These are phyloP conservation scores for Saccharomyces paradoxus DNA, from an alignment of 805 yeast species.

Conservation along the genomic window DNA sequence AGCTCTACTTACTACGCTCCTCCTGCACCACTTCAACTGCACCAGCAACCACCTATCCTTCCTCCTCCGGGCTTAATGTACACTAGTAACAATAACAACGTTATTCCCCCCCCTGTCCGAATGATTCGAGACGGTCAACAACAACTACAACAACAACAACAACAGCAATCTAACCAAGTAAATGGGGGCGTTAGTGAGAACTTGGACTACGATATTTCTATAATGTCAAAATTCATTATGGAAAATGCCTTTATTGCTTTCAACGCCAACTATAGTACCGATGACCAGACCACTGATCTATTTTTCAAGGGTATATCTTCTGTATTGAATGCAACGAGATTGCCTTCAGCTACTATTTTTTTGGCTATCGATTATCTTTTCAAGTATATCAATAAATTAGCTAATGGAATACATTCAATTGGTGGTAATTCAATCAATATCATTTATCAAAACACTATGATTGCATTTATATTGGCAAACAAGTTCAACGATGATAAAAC, in stretches of 20 bases:
- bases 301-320: constrained; percentile 55
- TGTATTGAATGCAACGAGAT: constrained; percentile 77
- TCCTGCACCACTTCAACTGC: constrained; percentile 4
- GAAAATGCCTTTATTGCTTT: constrained; percentile 65
- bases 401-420: constrained; percentile 26
- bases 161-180: constrained; percentile 15
- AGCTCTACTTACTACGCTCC: constrained; percentile 1
- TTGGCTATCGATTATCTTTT: constrained; percentile 73
- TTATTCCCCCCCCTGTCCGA: constrained; percentile 1
- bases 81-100: constrained; percentile 1
- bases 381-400: constrained; percentile 42
- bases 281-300: constrained; percentile 21
- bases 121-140: neutral
- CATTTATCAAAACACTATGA: constrained; percentile 49
- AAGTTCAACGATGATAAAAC: constrained; percentile 95
- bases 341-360: constrained; percentile 74
- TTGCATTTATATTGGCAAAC: constrained; percentile 76
- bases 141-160: constrained; percentile 5
- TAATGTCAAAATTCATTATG: constrained; percentile 74
- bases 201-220: constrained; percentile 68
- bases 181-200: constrained; percentile 71
- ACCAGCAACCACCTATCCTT: constrained; percentile 6
- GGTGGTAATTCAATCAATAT: constrained; percentile 31
- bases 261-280: constrained; percentile 33
- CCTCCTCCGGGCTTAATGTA: constrained; percentile 21